Evolutionary conservation across 148 eudicot genomes (phyloP).

Genomic region (Pharnaceum exiguum): DNA sequence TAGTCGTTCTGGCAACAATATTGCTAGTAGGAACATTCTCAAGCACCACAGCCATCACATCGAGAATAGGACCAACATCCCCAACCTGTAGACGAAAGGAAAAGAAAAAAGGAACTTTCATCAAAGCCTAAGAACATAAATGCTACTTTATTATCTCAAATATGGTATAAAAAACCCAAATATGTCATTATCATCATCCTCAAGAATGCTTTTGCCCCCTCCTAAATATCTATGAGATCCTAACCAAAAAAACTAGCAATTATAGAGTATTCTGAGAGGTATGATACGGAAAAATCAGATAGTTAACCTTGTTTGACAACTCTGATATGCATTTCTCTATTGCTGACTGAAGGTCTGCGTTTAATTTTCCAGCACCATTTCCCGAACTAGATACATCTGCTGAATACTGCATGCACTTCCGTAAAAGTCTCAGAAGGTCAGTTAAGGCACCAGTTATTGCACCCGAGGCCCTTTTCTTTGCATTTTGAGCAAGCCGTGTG

Average conservation of each 20-base stretch:
- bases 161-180: not conserved
- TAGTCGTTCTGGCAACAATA: constrained; percentile 49
- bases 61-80: constrained; percentile 79
- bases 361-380: constrained; percentile 42
- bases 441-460: constrained; percentile 65
- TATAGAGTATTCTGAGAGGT: not conserved
- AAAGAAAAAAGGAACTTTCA: not conserved
- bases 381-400: constrained; percentile 46
- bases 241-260: not conserved
- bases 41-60: constrained; percentile 76
- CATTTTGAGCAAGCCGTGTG: constrained; percentile 51
- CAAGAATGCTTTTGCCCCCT: no score
- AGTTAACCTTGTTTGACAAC: constrained; percentile 63
- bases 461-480: constrained; percentile 52
- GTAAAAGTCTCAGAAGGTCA: constrained; percentile 67
- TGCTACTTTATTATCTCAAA: not conserved
- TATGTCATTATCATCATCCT: no score
- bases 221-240: not conserved
- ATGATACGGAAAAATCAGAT: not conserved
- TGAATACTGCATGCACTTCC: constrained; percentile 71
- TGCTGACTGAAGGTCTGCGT: constrained; percentile 66
- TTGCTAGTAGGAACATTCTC: constrained; percentile 59
- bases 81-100: constrained; percentile 49
- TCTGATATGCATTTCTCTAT: constrained; percentile 68
- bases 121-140: not conserved